These are phyloP conservation scores for Fonsecaea multimorphosa DNA, from an alignment of 2,329 filamentous ascomycete species.

Conservation along the genomic window DNA sequence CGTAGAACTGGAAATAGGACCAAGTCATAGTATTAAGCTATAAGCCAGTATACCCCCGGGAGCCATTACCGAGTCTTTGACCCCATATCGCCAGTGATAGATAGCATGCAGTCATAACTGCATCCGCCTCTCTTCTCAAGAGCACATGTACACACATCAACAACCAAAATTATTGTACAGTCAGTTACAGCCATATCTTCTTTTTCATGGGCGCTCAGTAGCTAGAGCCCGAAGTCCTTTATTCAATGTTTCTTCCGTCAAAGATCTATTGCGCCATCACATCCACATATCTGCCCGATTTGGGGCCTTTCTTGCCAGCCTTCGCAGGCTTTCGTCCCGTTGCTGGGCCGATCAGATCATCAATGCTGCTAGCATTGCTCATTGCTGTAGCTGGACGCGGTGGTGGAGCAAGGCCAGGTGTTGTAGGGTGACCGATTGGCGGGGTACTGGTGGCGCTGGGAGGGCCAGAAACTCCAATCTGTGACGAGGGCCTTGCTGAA, in stretches of 20 bases:
- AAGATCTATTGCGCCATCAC: slow-evolving; percentile 75
- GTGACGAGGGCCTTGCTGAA: slow-evolving; percentile 30
- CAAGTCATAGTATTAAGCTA: not conserved
- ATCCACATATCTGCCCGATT: slow-evolving; percentile 91
- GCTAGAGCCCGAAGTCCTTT: not conserved
- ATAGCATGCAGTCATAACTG: slow-evolving; percentile 8
- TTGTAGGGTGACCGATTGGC: slow-evolving; percentile 40
- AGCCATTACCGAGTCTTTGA: slow-evolving; percentile 1
- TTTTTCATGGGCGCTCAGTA: not conserved
- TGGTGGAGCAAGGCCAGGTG: slow-evolving; percentile 45
- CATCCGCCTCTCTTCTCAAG: slow-evolving; percentile 8
- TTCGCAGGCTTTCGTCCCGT: slow-evolving; percentile 63
- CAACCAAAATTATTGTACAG: slow-evolving; percentile 20
- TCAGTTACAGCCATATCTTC: not conserved
- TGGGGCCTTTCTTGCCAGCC: slow-evolving; percentile 67
- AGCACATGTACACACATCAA: slow-evolving; percentile 19
- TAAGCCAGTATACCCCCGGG: not conserved
- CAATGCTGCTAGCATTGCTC: slow-evolving; percentile 92
- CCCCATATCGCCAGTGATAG: slow-evolving; percentile 19
- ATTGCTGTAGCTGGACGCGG: slow-evolving; percentile 77
- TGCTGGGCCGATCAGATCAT: slow-evolving; percentile 82
- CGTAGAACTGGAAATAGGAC: not conserved
- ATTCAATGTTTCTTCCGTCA: not conserved
- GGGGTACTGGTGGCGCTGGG: slow-evolving; percentile 39
- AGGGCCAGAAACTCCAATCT: slow-evolving; percentile 41